These are phyloP conservation scores for Citrus australasica DNA, from an alignment of 345 rosid genomes.

Conservation along the genomic window DNA sequence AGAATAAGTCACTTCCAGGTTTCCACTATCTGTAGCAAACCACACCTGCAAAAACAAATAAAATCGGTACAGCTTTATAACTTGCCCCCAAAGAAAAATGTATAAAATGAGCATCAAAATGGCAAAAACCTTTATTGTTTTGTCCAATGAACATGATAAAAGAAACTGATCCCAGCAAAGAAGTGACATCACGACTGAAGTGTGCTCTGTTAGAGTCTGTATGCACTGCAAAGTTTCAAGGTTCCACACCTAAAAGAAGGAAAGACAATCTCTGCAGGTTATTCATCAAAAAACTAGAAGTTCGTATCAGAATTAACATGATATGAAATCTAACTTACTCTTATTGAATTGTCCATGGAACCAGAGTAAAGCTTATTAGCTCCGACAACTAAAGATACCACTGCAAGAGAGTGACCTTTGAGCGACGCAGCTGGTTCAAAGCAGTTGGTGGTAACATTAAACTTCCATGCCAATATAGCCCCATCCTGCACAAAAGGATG, in stretches of 20 bases:
- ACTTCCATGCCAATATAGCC: constrained; percentile 84
- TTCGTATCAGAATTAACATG: neutral
- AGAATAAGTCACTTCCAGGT: constrained; percentile 85
- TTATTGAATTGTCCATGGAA: constrained; percentile 88
- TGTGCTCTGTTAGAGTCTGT: constrained; percentile 75
- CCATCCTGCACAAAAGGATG: constrained; percentile 63
- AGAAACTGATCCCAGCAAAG: constrained; percentile 99
- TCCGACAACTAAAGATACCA: constrained; percentile 85
- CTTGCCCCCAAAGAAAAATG: neutral
- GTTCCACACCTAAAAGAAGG: constrained; percentile 70
- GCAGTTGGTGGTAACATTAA: constrained; percentile 51
- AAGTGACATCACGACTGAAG: constrained; percentile 88
- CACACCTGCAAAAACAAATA: constrained; percentile 56
- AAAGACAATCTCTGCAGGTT: neutral
- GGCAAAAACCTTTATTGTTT: constrained; percentile 70
- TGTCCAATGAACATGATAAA: constrained; percentile 88
- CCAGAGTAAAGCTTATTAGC: constrained; percentile 92
- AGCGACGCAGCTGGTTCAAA: constrained; percentile 91
- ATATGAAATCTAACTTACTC: constrained; percentile 37
- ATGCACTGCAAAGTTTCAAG: constrained; percentile 86
- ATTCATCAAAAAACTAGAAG: neutral
- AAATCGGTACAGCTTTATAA: neutral
- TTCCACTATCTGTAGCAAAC: constrained; percentile 90
- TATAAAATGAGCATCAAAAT: constrained; percentile 1
- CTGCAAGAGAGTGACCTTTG: constrained; percentile 63